These are phyloP conservation scores for Ophiostoma tasmaniense DNA, from an alignment of 2,329 filamentous ascomycete species.

Conservation along the genomic window DNA sequence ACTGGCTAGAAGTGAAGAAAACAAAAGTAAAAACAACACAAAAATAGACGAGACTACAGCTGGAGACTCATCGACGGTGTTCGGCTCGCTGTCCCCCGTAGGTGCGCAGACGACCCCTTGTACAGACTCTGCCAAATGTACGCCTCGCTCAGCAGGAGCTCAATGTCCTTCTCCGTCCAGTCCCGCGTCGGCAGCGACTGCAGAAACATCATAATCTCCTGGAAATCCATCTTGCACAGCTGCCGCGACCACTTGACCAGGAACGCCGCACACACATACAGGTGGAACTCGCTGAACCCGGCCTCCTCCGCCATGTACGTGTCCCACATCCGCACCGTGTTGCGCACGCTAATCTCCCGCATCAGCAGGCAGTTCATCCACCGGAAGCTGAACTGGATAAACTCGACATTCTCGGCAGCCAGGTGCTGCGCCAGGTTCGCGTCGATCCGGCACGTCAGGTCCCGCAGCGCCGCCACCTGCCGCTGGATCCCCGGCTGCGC, in stretches of 20 bases:
- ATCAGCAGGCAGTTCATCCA: conserved; percentile 99
- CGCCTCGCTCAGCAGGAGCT: conserved; percentile 87
- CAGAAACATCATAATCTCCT: conserved; percentile 99
- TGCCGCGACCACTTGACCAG: conserved; percentile 97
- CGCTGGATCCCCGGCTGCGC: conserved; percentile 94
- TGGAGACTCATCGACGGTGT: conserved; percentile 36
- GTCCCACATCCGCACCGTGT: conserved; percentile 99
- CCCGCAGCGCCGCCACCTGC: conserved; percentile 79
- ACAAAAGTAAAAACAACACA: neutral
- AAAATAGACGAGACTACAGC: conserved; percentile 21
- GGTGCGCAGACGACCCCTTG: conserved; percentile 84
- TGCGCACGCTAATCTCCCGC: conserved; percentile 92
- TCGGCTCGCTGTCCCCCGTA: conserved; percentile 44
- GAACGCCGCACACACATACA: conserved; percentile 97
- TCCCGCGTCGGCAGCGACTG: conserved; percentile 85
- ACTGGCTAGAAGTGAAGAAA: too few species aligned
- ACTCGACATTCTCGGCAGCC: conserved; percentile 85
- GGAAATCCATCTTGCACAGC: conserved; percentile 92
- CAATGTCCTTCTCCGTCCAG: conserved; percentile 98
- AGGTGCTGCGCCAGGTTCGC: conserved; percentile 75
- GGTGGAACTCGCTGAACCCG: conserved; percentile 95
- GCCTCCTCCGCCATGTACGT: conserved; percentile 98
- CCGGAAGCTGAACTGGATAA: conserved; percentile 97
- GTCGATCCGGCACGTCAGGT: conserved; percentile 87
- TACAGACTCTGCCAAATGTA: conserved; percentile 99